Percentiles rank a stretch among this genome's conserved stretches.
These are phyloP conservation scores for Leonotis leonurus DNA, from an alignment of 257 asterid species.

Conservation along the genomic window DNA sequence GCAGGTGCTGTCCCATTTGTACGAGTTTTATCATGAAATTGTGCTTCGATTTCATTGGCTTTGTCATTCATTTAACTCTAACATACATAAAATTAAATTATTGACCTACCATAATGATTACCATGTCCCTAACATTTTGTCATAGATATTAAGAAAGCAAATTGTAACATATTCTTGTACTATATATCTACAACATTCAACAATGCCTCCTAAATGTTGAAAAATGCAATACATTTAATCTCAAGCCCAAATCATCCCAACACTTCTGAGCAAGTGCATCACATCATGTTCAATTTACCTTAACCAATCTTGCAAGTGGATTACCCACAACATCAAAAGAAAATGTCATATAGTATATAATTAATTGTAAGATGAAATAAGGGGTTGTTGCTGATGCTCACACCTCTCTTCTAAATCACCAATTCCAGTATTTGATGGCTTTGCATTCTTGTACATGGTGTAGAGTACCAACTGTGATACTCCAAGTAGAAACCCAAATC, in stretches of 20 bases:
- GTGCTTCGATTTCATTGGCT: not conserved
- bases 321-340: too few relatives aligned
- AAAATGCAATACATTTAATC: too few relatives aligned
- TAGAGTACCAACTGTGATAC: not conserved
- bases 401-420: not conserved
- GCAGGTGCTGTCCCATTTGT: not conserved
- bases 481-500: conserved; percentile 1
- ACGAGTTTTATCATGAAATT: not conserved
- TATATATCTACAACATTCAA: too few relatives aligned
- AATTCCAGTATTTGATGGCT: not conserved
- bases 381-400: not conserved
- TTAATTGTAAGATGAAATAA: not conserved
- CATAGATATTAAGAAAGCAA: too few relatives aligned
- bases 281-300: too few relatives aligned
- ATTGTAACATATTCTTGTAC: too few relatives aligned
- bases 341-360: too few relatives aligned
- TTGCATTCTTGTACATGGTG: not conserved
- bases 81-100: not conserved
- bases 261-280: too few relatives aligned
- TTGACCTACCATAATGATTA: not conserved
- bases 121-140: not conserved
- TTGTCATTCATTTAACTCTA: not conserved
- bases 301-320: too few relatives aligned
- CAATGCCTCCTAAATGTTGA: too few relatives aligned
- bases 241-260: too few relatives aligned